Conservation (phyloP, 1,284 basidiomycete genomes). For the Agaricales sp. region DNA sequence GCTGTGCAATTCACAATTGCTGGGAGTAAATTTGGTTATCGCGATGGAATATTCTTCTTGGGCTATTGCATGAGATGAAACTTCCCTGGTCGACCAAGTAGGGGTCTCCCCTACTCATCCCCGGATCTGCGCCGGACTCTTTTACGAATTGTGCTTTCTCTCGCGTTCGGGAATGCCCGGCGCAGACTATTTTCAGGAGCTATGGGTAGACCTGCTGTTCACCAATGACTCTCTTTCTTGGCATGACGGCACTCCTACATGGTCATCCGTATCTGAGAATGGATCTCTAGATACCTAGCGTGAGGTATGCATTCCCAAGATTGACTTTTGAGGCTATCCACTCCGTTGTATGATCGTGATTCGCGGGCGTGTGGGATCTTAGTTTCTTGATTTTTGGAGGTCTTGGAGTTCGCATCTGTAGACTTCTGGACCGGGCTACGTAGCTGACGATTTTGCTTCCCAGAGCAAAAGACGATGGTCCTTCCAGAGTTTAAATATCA, state of each 20-base stretch:
- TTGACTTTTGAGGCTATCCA: not conserved
- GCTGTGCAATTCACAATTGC: too few species aligned
- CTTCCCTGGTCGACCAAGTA: not conserved
- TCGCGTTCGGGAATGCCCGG: not conserved
- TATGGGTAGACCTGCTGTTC: not conserved
- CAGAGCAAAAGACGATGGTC: not conserved
- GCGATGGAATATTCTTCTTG: too few species aligned
- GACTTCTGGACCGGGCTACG: not conserved
- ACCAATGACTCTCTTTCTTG: not conserved
- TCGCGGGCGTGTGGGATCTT: too few species aligned
- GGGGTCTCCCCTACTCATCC: not conserved
- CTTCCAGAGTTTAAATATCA: not conserved
- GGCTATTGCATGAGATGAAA: not conserved
- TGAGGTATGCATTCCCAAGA: not conserved
- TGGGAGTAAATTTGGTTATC: too few species aligned
- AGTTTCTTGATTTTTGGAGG: not conserved
- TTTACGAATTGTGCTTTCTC: not conserved
- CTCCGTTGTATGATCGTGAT: not conserved
- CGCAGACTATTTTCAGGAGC: not conserved
- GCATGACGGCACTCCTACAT: not conserved
- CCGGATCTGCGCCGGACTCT: not conserved
- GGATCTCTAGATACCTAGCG: not conserved
- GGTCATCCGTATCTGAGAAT: not conserved
- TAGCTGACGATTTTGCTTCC: not conserved
- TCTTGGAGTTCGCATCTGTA: not conserved